Conservation (phyloP, 441 rosid species). For the Theobroma grandiflorum region DNA sequence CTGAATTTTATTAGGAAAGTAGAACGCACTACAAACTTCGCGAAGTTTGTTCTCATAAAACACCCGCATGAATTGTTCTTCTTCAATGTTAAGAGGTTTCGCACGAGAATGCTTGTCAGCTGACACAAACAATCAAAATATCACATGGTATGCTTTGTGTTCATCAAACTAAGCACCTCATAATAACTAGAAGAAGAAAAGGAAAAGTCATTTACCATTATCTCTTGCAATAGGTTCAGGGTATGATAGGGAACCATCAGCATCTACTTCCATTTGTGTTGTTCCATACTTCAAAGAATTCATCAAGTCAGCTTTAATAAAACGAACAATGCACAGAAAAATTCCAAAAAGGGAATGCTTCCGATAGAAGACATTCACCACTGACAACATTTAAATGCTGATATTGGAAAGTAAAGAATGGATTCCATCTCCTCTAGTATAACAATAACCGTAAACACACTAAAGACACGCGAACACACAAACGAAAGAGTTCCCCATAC, state of each 20-base stretch:
- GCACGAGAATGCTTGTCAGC: conserved; percentile 76
- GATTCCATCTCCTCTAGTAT: neutral
- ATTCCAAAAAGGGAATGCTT: neutral
- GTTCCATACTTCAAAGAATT: conserved; percentile 66
- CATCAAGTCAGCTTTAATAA: conserved; percentile 24
- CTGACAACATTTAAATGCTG: neutral
- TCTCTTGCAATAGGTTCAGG: conserved; percentile 61
- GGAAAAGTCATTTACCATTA: conserved; percentile 45
- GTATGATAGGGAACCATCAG: conserved; percentile 75
- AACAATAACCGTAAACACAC: neutral
- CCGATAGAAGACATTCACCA: neutral
- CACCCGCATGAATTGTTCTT: conserved; percentile 86
- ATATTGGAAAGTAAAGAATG: neutral
- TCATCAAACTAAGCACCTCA: neutral
- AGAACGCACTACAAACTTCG: conserved; percentile 96
- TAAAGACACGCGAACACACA: neutral
- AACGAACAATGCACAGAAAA: conserved; percentile 9
- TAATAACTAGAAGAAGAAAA: neutral
- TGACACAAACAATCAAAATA: conserved; percentile 25
- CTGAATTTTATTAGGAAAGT: conserved; percentile 97
- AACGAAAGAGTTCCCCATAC: conserved; percentile 34
- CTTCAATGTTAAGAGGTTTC: conserved; percentile 82
- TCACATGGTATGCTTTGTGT: neutral
- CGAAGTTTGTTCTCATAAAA: conserved; percentile 89
- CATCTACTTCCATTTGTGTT: conserved; percentile 83